Evolutionary conservation across 371 early-diverging fungal genomes (phyloP), one percentile per base, ranked within the genome.

Genomic region (Rhizomucor miehei): DNA sequence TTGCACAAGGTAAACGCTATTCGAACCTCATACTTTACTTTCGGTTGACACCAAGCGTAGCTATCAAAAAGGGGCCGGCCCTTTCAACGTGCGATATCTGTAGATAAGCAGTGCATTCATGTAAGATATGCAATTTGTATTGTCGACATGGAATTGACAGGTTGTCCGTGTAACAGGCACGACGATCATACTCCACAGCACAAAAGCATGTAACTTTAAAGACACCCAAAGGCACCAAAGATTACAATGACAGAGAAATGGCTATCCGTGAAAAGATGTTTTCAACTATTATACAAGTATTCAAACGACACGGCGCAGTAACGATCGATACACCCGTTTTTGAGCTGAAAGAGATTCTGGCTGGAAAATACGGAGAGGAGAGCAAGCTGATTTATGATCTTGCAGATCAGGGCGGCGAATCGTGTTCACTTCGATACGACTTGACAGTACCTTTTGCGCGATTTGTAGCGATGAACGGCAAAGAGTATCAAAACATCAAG

Each of bases 321-420:
- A 94, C 97, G 0, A 97, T 99, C 56, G 99, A 99, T 54, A 99
- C 99, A 2, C 99, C 99, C 1, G 98, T 97, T 12, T 99, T 99
- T 80, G 99, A 99, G 71, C 85, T 97, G 40, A 93, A 90, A 77
- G 94, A 96, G 56, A 95, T 99, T 56, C 81, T 99, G 19, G 69
- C 89, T 3, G 98, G 98, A 56, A 99, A 99, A 74, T 99, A 99
- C 62, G 99, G 99, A 19, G 99, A 99, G 69, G 99, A 99, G 77
- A 89, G 91, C 66, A 99, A 99, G 77, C 83, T 99, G 51, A 99
- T 99, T 57, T 99, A 96, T 64, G 97, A 99, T 72, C 75, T 99
- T 36, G 88, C 90, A 59, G 98, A 99, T 68, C 99, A 99, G 64
- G 99, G 99, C 35, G 99, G 99, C 21, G 99, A 99, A 65, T 79